phyloP scores from a whole-genome alignment of 1,284 basidiomycete species.

The Chondrostereum purpureum region DNA sequence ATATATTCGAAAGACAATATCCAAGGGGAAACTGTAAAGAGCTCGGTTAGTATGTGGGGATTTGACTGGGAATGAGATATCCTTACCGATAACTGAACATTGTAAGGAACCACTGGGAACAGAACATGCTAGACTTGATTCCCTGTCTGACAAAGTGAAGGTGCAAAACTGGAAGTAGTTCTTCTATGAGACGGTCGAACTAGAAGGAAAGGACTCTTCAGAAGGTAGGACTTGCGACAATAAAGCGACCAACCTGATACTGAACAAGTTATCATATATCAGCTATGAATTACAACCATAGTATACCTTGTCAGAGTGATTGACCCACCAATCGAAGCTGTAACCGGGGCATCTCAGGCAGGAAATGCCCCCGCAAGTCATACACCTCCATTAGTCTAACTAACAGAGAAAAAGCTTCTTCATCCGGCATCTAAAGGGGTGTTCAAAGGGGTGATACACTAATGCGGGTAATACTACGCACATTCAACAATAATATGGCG shows the following conservation, averaged over 20 bases:
- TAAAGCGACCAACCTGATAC: conserved; percentile 34
- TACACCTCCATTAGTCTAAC: conserved; percentile 98
- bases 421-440: conserved; percentile 83
- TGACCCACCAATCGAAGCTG: conserved; percentile 89
- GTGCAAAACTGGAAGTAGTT: conserved; percentile 85
- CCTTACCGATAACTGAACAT: conserved; percentile 87
- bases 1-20: conserved; percentile 92
- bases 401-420: conserved; percentile 94
- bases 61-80: conserved; percentile 1
- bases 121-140: conserved; percentile 95
- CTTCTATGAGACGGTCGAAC: conserved; percentile 94
- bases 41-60: conserved; percentile 6
- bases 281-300: not conserved
- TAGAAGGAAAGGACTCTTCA: conserved; percentile 19
- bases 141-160: conserved; percentile 90
- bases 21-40: conserved; percentile 77
- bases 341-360: conserved; percentile 96
- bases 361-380: conserved; percentile 91
- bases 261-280: conserved; percentile 14
- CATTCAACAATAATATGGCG: conserved; percentile 88
- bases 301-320: too few species aligned
- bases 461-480: conserved; percentile 30
- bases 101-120: conserved; percentile 97
- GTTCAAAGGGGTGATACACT: conserved; percentile 5
- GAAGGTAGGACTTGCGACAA: not conserved